Conservation (phyloP, 768 basidiomycete genomes). For the Pseudohyphozyma bogoriensis region DNA sequence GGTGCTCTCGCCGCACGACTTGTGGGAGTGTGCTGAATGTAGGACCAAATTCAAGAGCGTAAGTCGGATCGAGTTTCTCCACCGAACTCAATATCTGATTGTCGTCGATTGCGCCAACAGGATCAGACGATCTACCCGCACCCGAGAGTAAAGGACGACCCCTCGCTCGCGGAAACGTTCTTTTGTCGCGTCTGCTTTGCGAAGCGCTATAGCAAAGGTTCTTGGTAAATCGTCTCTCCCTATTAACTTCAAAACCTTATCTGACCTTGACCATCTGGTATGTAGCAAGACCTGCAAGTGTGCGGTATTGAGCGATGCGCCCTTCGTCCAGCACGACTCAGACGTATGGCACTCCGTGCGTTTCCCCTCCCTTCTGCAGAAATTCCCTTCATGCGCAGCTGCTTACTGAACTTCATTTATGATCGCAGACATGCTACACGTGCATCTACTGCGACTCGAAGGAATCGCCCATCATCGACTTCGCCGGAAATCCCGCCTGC, state of each 20-base stretch:
- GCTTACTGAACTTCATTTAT: not conserved
- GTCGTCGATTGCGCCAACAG: not conserved
- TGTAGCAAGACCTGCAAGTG: slow-evolving; percentile 21
- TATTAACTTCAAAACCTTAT: no score
- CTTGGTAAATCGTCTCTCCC: slow-evolving; percentile 6
- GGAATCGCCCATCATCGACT: slow-evolving; percentile 16
- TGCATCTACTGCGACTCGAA: slow-evolving; percentile 13
- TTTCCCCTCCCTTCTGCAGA: not conserved
- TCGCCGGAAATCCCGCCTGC: slow-evolving; percentile 14
- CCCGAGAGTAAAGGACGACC: slow-evolving; percentile 6
- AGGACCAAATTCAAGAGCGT: slow-evolving; percentile 9
- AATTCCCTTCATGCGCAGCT: no score
- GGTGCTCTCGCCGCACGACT: slow-evolving; percentile 11
- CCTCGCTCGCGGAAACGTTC: slow-evolving; percentile 1
- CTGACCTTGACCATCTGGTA: rapidly evolving
- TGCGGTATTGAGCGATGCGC: slow-evolving; percentile 16
- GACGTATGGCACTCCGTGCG: slow-evolving; percentile 16
- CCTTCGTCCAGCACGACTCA: slow-evolving; percentile 12
- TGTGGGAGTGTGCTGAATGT: slow-evolving; percentile 17
- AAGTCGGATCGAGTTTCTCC: not conserved
- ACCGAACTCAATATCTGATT: not conserved
- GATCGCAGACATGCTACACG: slow-evolving; percentile 8
- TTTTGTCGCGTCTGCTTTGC: slow-evolving; percentile 24
- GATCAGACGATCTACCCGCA: slow-evolving; percentile 26
- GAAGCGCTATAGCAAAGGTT: slow-evolving; percentile 12